phyloP scores from a whole-genome alignment of 129 eudicot genomes.

The Ambrosia artemisiifolia region DNA sequence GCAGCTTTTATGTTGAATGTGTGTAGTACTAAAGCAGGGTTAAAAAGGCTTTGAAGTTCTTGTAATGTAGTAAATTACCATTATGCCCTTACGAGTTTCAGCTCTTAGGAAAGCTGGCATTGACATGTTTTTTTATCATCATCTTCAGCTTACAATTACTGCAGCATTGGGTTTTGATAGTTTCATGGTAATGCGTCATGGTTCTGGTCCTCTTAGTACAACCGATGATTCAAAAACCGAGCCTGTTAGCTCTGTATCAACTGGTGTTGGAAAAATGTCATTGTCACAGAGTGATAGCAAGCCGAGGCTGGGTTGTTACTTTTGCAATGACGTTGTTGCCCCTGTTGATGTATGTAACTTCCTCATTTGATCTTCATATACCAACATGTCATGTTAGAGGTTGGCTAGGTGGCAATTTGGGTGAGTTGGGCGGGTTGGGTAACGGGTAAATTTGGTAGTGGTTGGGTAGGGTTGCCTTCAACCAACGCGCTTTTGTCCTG shows the following conservation, averaged over 20 bases:
- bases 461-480: neutral
- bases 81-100: conserved; percentile 6
- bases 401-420: neutral
- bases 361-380: neutral
- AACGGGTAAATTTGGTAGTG: neutral
- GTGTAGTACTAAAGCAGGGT: neutral
- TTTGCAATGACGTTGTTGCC: conserved; percentile 93
- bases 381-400: neutral
- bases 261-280: conserved; percentile 42
- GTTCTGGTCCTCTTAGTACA: conserved; percentile 66
- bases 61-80: conserved; percentile 5
- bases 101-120: neutral
- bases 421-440: neutral
- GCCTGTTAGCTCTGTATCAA: conserved; percentile 33
- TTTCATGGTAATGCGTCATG: conserved; percentile 98
- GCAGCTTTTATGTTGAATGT: neutral
- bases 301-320: conserved; percentile 82
- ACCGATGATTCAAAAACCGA: conserved; percentile 28
- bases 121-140: neutral
- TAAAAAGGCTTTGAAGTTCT: neutral
- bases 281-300: conserved; percentile 27
- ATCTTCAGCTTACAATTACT: conserved; percentile 62
- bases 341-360: conserved; percentile 70
- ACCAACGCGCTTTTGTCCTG: neutral
- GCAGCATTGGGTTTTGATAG: conserved; percentile 96